Evolutionary conservation across 2,329 filamentous ascomycete species (phyloP).

Genomic region (Colletotrichum incanum): DNA sequence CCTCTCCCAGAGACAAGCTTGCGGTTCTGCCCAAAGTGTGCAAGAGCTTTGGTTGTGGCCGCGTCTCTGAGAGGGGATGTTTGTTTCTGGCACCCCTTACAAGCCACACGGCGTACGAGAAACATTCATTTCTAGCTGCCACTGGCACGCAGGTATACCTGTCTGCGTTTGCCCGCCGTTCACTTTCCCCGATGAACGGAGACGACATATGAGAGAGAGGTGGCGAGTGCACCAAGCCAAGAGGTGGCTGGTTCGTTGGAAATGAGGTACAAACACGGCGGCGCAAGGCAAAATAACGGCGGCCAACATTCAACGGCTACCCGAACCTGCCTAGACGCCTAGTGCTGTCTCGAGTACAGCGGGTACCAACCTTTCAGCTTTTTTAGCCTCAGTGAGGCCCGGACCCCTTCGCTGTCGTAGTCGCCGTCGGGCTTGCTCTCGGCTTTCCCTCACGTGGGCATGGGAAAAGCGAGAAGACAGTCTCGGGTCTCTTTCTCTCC

Average conservation of each 20-base stretch:
- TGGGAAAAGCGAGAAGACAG: not conserved
- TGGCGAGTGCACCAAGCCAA: constrained; percentile 42
- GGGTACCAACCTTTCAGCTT: constrained; percentile 41
- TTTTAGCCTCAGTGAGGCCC: constrained; percentile 37
- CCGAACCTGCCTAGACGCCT: constrained; percentile 34
- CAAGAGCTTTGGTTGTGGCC: constrained; percentile 7
- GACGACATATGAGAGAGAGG: constrained; percentile 8
- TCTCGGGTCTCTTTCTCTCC: not conserved
- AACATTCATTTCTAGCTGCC: not conserved
- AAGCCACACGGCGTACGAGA: constrained; percentile 15
- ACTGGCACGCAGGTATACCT: not conserved
- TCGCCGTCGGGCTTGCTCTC: not conserved
- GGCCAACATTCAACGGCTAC: constrained; percentile 41
- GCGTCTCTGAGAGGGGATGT: constrained; percentile 17
- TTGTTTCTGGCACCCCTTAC: constrained; percentile 2
- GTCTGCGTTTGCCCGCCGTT: constrained; percentile 9
- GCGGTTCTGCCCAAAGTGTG: constrained; percentile 26
- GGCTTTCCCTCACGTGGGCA: constrained; percentile 18
- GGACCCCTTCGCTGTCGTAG: constrained; percentile 16
- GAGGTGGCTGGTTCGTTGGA: constrained; percentile 41
- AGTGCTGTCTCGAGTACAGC: constrained; percentile 41
- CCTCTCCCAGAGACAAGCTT: constrained; percentile 24
- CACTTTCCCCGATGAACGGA: constrained; percentile 14
- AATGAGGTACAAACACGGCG: constrained; percentile 40
- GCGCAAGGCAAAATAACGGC: constrained; percentile 38